These are phyloP conservation scores for Cynanchum wilfordii DNA, from an alignment of 257 asterid genomes.

Conservation along the genomic window DNA sequence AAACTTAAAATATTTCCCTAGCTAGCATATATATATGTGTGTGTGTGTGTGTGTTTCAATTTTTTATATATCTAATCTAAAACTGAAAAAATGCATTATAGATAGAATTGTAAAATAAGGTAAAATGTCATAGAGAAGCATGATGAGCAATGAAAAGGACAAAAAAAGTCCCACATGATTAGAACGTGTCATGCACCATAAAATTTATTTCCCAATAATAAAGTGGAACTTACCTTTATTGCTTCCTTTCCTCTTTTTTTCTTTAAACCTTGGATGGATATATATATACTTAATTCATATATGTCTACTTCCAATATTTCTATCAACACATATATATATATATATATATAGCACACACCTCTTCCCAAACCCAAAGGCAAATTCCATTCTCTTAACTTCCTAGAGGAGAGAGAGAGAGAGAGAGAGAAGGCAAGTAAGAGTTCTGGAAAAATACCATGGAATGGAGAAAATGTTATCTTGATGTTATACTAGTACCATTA, in stretches of 20 bases:
- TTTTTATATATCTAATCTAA: too few relatives aligned
- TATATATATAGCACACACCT: background rate
- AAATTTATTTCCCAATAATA: conserved; percentile 3
- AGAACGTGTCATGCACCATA: background rate
- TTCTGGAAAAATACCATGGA: conserved; percentile 37
- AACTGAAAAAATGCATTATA: too few relatives aligned
- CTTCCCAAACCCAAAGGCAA: background rate
- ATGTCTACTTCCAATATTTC: conserved; percentile 24
- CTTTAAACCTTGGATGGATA: background rate
- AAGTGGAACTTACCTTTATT: conserved; percentile 6
- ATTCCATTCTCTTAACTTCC: background rate
- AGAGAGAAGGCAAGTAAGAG: conserved; percentile 2
- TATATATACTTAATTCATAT: conserved; percentile 13
- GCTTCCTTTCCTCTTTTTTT: background rate
- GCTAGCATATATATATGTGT: too few relatives aligned
- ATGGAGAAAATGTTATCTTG: conserved; percentile 76
- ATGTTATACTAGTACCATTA: conserved; percentile 64
- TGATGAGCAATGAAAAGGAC: background rate
- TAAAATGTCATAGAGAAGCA: too few relatives aligned
- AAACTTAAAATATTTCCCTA: too few relatives aligned
- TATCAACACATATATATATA: background rate
- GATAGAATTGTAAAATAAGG: too few relatives aligned
- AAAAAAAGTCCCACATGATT: conserved; percentile 4
- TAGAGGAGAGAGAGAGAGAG: background rate
- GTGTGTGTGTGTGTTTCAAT: too few relatives aligned